Evolutionary conservation across 495 filamentous ascomycete genomes (phyloP).

Genomic region (Aspergillus funiculosus): DNA sequence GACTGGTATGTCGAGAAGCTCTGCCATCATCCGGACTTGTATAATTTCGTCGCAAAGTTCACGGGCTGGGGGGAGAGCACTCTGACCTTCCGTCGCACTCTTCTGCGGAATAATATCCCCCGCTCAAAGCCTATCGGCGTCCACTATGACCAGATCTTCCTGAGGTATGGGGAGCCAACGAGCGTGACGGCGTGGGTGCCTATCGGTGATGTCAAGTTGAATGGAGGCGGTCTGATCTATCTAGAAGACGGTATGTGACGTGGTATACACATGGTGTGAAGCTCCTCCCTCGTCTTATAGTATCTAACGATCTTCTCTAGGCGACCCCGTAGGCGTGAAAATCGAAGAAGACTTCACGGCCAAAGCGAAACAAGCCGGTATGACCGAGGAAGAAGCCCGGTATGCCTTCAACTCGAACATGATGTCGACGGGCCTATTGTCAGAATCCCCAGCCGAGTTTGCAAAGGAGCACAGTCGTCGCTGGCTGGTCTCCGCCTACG

Average conservation of each 20-base stretch:
- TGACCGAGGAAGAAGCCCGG: slow-evolving; percentile 47
- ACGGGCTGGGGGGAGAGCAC: slow-evolving; percentile 51
- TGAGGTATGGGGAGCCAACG: slow-evolving; percentile 52
- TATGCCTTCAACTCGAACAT: slow-evolving; percentile 54
- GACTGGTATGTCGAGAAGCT: slow-evolving; percentile 55
- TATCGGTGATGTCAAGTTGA: slow-evolving; percentile 52
- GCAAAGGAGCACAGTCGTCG: slow-evolving; percentile 34
- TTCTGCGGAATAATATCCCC: slow-evolving; percentile 56
- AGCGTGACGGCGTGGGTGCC: slow-evolving; percentile 61
- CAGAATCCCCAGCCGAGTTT: slow-evolving; percentile 42
- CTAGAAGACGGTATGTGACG: slow-evolving; percentile 44
- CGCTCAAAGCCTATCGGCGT: slow-evolving; percentile 54
- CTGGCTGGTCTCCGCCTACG: slow-evolving; percentile 52
- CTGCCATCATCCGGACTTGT: slow-evolving; percentile 48
- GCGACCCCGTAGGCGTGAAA: slow-evolving; percentile 35
- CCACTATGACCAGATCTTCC: slow-evolving; percentile 63
- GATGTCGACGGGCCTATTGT: slow-evolving; percentile 47
- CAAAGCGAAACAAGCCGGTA: slow-evolving; percentile 36
- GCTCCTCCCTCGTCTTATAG: not conserved
- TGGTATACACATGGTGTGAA: not conserved
- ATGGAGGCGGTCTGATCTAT: slow-evolving; percentile 59
- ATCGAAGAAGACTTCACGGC: slow-evolving; percentile 46
- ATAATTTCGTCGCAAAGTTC: slow-evolving; percentile 47
- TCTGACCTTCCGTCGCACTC: slow-evolving; percentile 40
- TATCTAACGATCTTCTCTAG: slow-evolving; percentile 13